Base-by-base conservation (phyloP, 23 red algal genomes). In the Chondrus crispus region DNA sequence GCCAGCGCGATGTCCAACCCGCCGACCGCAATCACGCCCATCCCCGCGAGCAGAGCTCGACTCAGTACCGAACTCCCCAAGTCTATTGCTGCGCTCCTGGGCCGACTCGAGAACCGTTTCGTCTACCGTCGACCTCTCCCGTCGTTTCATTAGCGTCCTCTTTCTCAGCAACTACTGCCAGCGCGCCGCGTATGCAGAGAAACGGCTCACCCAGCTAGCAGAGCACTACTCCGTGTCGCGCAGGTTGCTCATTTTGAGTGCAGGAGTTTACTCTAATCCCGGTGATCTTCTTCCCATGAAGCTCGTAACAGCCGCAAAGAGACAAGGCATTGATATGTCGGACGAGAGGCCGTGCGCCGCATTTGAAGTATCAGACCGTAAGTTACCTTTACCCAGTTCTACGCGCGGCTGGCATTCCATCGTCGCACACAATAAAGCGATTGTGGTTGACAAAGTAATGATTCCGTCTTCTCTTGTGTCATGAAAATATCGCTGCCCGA, bases 311-410 rank as follows among this genome's bases (percentile, higher is more conserved):
- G 85, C 68, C 14, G 85, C 85, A 37, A 30, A 51, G 46, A 47
- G 71, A 4, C 68, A 70, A 33, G 73, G 71, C 29, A 89, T 89
- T 78, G 85, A 89, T 49, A 62, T 89, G 26, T 50, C 43, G 18
- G 85, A 89, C 10, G 85, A 89, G 49, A 62, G 85, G 35, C 85
- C 85, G 3, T 89, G 85, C 42, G 85, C 85, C 3, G 47, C 85
- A 5, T 89, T 89, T 70, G 69, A 38, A 10, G 28, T 89, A 29
- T 46, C 73, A 60, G 85, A 89, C 62, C 62, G 85, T 89, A 89
- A 55, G 85, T 89, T 78, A 39, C 10, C 39, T 55, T 55, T 55
- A 20, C 50, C 12, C 50, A 22, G 26, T 1, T 66, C 35, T 66
- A 32, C 60, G 18, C 60, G 6, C 35, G 60, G 60, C n/a, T n/a